Base-by-base conservation (phyloP, 2,329 filamentous ascomycete genomes). In the Ceratocystis huliohia region DNA sequence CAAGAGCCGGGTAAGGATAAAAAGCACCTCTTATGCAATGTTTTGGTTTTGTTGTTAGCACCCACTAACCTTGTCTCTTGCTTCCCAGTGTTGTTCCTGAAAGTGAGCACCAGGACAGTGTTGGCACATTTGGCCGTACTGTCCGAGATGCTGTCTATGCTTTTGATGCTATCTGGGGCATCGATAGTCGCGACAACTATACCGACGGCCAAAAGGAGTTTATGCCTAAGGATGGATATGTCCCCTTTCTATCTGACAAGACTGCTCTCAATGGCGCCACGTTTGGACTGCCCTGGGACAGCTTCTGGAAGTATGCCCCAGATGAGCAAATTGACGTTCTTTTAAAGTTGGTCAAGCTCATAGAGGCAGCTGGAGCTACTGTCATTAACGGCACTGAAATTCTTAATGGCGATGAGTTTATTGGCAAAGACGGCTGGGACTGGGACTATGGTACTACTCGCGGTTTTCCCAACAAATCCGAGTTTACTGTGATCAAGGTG, bases 321-420 rank as follows among this genome's bases (percentile, higher is more conserved):
- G 70, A 74, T 1, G 79, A 82, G 46, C 84, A 88, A 74, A 78
- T 80, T 65, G 70, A 75, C 0, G 76, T 79, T 5, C 79, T 91
- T 2, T 73, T 81, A 0, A 69, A 70, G 1, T 69, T 71, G 13
- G 53, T 69, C 13, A 73, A 75, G 1, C 71, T 83, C 1, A 82
- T 91, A 45, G 71, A 82, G 71, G 73, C 73, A 0, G 83, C 84
- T 0, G 88, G 88, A 0, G 88, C 86, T 0, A 86, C 80, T 1
- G 79, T 91, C 50, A 77, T 90, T 71, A 88, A 90, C 71, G 80
- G 80, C 30, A 89, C 86, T 0, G 88, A 91, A 72, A 79, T 91
- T 1, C 83, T 84, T 25, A 77, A 84, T 72, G 81, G 84, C 70
- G 74, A 85, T 71, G 82, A 76, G 0, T 82, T 89, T 28, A 80